Base-by-base conservation (phyloP, 495 filamentous ascomycete species). In the Tuber calosporum region DNA sequence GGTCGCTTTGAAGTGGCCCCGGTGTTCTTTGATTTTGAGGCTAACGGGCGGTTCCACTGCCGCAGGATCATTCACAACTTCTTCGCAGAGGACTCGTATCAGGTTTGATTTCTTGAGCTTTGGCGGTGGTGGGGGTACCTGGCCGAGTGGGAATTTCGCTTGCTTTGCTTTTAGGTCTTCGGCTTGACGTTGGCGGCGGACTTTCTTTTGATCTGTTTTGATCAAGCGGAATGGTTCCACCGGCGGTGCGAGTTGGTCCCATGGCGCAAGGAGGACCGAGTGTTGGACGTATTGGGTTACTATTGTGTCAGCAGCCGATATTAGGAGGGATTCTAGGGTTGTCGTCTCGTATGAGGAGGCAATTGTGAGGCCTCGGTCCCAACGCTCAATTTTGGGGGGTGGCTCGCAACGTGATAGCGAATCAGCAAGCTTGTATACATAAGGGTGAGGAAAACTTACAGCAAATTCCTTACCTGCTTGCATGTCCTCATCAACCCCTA, bases 51-150 rank as follows among this genome's bases (percentile, higher is more conserved):
- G 93, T 83, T 99, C 95, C 42, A 98, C 94, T 30, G 95, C 95
- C 3, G 95, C 98, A 13, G 95, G 95, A 82, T 99, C 95, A 79
- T 96, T 96, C 77, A 99, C 94, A 3, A 96, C 95, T 82, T 97
- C 91, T 80, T 97, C 93, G 66, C 95, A 95, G n/a, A 98, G 85
- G 4, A 99, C 95, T 67, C 93, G 90, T 94, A 99, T 97, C 71
- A 99, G 86, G 81, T 99, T 99, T 68, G 88, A 89, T 82, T 94
- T 95, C 83, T 96, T 97, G 77, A 97, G 90, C 82, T 97, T 97
- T 11, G 95, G 94, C 38, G 94, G 90, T 11, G 93, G 92, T 9
- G 96, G 92, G 2, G 92, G 91, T 73, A 92, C 89, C 11, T 98
- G 88, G 68, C 95, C 95, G 5, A 99, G 86, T 53, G 93, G 86